These are phyloP conservation scores for Pichiaceae sp. DNA, from an alignment of 1,139 yeast genomes.

Conservation along the genomic window DNA sequence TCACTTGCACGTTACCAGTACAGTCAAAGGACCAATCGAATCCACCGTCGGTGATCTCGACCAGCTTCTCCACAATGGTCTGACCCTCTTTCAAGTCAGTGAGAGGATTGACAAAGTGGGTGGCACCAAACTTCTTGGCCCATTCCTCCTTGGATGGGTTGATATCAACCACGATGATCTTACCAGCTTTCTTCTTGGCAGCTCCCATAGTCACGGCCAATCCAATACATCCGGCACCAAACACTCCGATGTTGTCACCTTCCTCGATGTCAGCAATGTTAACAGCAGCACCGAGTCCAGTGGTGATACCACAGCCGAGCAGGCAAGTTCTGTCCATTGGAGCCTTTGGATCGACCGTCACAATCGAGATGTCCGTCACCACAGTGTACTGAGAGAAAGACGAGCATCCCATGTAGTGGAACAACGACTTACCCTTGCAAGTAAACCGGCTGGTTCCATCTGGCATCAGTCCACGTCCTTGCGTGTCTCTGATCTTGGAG, in stretches of 20 bases:
- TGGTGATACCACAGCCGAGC: conserved; percentile 96
- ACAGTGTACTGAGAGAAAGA: conserved; percentile 96
- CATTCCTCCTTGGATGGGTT: conserved; percentile 77
- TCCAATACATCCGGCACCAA: conserved; percentile 98
- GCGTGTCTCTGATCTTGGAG: conserved; percentile 84
- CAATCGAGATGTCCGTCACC: conserved; percentile 96
- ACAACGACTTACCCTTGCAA: conserved; percentile 71
- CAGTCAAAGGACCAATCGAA: conserved; percentile 94
- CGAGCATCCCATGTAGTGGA: conserved; percentile 97
- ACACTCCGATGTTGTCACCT: conserved; percentile 92
- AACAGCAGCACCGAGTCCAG: conserved; percentile 97
- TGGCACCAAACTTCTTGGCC: conserved; percentile 90
- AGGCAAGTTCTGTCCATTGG: conserved; percentile 82
- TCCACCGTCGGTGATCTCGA: conserved; percentile 94
- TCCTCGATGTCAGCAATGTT: conserved; percentile 86
- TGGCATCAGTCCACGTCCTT: conserved; percentile 90
- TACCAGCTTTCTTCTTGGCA: conserved; percentile 65
- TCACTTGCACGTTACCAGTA: conserved; percentile 91
- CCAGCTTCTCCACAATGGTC: conserved; percentile 72
- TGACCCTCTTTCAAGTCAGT: conserved; percentile 61
- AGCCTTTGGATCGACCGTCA: conserved; percentile 79
- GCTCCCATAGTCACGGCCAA: conserved; percentile 96
- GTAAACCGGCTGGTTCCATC: conserved; percentile 90
- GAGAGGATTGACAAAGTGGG: conserved; percentile 81
- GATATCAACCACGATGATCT: conserved; percentile 81